Percentiles rank a stretch among this genome's conserved stretches.
Conservation (phyloP, 345 rosid species). For the Boechera divaricarpa region DNA sequence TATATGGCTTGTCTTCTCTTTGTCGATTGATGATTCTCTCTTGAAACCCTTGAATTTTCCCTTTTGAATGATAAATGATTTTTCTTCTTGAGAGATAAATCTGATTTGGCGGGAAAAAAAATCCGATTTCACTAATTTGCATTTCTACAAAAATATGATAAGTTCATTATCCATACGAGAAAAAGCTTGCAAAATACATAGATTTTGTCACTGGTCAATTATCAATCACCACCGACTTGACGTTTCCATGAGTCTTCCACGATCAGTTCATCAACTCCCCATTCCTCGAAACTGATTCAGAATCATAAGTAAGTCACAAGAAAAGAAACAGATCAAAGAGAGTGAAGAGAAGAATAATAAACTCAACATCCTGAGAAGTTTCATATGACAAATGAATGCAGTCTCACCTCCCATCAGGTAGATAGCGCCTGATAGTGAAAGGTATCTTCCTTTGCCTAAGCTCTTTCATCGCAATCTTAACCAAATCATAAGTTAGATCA, state of each 20-base stretch:
- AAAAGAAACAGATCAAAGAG: not conserved
- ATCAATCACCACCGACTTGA: constrained; percentile 88
- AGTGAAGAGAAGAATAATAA: not conserved
- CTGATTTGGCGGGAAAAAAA: too few relatives aligned
- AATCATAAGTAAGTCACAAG: not conserved
- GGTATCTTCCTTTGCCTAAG: constrained; percentile 85
- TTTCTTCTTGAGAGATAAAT: too few relatives aligned
- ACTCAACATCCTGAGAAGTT: not conserved
- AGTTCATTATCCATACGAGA: not conserved
- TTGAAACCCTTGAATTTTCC: too few relatives aligned
- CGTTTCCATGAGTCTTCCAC: constrained; percentile 97
- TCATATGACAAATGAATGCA: not conserved
- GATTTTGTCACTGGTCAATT: not conserved
- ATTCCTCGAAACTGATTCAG: constrained; percentile 68
- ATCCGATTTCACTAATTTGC: too few relatives aligned
- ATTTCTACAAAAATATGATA: too few relatives aligned
- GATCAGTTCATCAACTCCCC: constrained; percentile 91
- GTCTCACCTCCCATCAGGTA: constrained; percentile 86
- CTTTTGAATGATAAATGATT: too few relatives aligned
- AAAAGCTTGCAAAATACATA: constrained; percentile 1
- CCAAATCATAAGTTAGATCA: constrained; percentile 25
- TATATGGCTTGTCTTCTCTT: too few relatives aligned
- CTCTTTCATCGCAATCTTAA: constrained; percentile 91
- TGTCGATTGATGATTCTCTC: too few relatives aligned
- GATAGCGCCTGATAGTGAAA: constrained; percentile 78